These are phyloP conservation scores for Diaporthe sp. DNA, from an alignment of 2,329 filamentous ascomycete genomes.

Conservation along the genomic window DNA sequence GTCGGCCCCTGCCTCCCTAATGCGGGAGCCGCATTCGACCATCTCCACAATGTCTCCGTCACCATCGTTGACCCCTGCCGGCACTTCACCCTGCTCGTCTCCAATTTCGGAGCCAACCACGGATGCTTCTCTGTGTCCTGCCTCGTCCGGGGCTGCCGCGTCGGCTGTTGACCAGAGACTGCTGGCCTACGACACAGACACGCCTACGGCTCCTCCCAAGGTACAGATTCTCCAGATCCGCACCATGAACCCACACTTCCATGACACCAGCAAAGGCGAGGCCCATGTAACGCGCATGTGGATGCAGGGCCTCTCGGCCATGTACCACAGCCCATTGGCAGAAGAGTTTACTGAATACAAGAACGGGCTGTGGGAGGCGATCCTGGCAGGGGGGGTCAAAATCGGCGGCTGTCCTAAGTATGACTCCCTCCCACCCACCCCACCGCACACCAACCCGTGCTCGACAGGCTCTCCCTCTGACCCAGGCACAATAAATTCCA, in stretches of 20 bases:
- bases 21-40: not conserved
- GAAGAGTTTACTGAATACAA: conserved; percentile 20
- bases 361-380: conserved; percentile 9
- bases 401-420: not conserved
- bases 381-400: not conserved
- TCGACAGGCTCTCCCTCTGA: not conserved
- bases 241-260: conserved; percentile 50
- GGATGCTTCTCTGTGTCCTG: not conserved
- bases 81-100: conserved; percentile 18
- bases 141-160: not conserved
- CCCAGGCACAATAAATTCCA: not conserved
- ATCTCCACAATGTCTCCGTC: conserved; percentile 27
- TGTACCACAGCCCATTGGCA: conserved; percentile 46
- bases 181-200: not conserved
- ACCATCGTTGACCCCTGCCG: not conserved
- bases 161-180: not conserved
- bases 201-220: not conserved
- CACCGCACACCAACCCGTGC: not conserved
- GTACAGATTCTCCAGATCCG: conserved; percentile 49
- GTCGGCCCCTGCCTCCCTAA: not conserved
- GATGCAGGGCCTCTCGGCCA: conserved; percentile 47
- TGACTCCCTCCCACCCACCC: not conserved
- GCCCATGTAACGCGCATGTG: conserved; percentile 49
- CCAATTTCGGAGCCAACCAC: not conserved
- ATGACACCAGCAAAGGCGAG: conserved; percentile 47